These are phyloP conservation scores for Plenodomus lindquistii DNA, from an alignment of 2,329 filamentous ascomycete species.

Conservation along the genomic window DNA sequence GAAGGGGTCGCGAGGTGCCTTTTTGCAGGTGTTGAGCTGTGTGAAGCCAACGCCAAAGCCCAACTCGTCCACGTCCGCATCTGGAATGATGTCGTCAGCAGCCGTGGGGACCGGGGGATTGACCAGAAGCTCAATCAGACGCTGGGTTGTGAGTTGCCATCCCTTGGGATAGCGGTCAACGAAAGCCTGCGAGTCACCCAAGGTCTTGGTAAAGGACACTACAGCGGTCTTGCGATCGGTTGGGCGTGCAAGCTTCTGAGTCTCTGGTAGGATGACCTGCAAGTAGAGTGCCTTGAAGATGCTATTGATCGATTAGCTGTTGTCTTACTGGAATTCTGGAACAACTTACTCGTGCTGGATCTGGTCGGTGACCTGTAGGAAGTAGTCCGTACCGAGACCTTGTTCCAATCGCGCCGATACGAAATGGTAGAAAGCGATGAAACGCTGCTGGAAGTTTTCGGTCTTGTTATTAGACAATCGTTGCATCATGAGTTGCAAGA, in stretches of 20 bases:
- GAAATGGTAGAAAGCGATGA: slow-evolving; percentile 93
- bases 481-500: slow-evolving; percentile 81
- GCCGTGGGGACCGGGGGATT: slow-evolving; percentile 77
- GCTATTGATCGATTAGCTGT: slow-evolving; percentile 44
- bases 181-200: slow-evolving; percentile 84
- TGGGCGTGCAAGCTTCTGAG: slow-evolving; percentile 83
- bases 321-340: background rate
- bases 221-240: slow-evolving; percentile 92
- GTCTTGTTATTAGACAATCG: slow-evolving; percentile 72
- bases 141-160: slow-evolving; percentile 87
- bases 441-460: slow-evolving; percentile 82
- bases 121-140: slow-evolving; percentile 84
- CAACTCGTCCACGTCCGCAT: slow-evolving; percentile 92
- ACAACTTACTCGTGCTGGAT: slow-evolving; percentile 67
- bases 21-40: slow-evolving; percentile 86
- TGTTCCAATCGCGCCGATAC: slow-evolving; percentile 77
- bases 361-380: slow-evolving; percentile 80
- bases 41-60: slow-evolving; percentile 95
- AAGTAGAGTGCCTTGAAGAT: slow-evolving; percentile 87
- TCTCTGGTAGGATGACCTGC: slow-evolving; percentile 82
- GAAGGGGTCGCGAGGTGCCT: slow-evolving; percentile 75
- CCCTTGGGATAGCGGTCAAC: slow-evolving; percentile 70
- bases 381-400: slow-evolving; percentile 90
- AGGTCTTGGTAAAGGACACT: slow-evolving; percentile 87
- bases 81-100: slow-evolving; percentile 73